Base-by-base conservation (phyloP, 179 eudicot genomes). In the Spergularia azorica region DNA sequence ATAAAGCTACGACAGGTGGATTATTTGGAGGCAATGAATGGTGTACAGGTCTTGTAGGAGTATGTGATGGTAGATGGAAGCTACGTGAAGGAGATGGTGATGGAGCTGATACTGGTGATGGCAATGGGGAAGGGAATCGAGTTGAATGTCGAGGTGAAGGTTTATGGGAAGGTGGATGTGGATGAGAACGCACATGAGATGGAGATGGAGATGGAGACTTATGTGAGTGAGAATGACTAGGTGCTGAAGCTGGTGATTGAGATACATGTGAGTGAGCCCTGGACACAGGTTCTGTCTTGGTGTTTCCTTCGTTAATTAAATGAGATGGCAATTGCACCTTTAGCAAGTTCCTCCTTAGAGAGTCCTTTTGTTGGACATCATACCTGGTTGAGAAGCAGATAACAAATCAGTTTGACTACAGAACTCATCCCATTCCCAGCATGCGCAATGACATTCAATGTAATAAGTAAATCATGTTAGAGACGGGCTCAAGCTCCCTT, bases 1-100 rank as follows among this genome's bases (percentile, higher is more conserved):
- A n/a, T 60, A 26, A 62, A 73, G 86, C 79, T 54, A 64, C 81
- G 18, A 56, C 67, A 77, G 87, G 83, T 54, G 74, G 82, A 36
- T 67, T 52, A 55, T 17, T 63, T 61, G 54, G 75, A 54, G 70
- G 66, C 18, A 14, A 26, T 36, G 78, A 38, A 60, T 73, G 73
- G 59, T 77, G 54, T 2, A 36, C 63, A 15, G 81, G 67, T 32
- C 75, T 61, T 9, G 77, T 73, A 18, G 85, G 56, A 7, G 63
- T 55, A 14, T 78, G 55, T n/a, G 72, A 64, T 6, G 82, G 60
- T 66, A 85, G 72, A n/a, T 88, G 79, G 52, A 74, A 79, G 18
- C 81, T 66, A 1, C 71, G 73, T 16, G 76, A 63, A 9, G 79
- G 43, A 20, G 32, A 8, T 2, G 51, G 63, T 12, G 72, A 18